Evolutionary conservation across 2,329 filamentous ascomycete genomes (phyloP), one percentile per base, ranked within the genome.

Genomic region (Tolypocladium nubicola): DNA sequence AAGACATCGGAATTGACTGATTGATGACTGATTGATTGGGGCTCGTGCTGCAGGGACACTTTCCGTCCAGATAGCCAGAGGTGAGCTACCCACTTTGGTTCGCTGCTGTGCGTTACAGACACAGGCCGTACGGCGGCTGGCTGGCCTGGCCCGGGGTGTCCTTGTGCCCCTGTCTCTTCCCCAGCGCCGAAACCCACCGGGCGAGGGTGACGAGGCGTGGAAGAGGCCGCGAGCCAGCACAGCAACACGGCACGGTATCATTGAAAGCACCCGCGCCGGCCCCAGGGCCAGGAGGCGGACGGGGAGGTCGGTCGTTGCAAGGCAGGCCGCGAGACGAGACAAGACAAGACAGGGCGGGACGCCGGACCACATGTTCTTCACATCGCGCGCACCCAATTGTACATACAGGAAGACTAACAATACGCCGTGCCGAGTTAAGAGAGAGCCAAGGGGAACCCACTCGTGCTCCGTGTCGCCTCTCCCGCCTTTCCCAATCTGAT

Each of bases 331-430:
- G 16, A 43, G 26, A 38, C 50, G 10, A 40, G 47, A 53, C 49
- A 56, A 57, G 54, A 57, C 45, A 54, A 57, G 56, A 52, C 60
- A 53, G 52, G 57, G 55, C 59, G 40, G 52, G 54, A 62, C 59
- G 41, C 41, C 52, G 40, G 57, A 54, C 47, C 30, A 33, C 47
- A 50, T 50, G 30, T 50, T 50, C 47, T 50, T 50, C 47, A 33
- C 30, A 26, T 47, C 43, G 43, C 43, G 43, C 43, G 43, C 43
- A 6, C 43, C 35, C 43, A 47, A 50, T 50, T 50, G 47, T 50
- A 35, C 47, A 50, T 50, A 50, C 26, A 26, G 7, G 16, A 19
- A 19, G 30, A n/a, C 47, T 30, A 50, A n/a, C 26, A 14, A 35
- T 35, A 35, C 21, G 26, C 47, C 10, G 26, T 2, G 6, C 26